phyloP scores from a whole-genome alignment of 257 asterid species.

The Jasminum sambac region DNA sequence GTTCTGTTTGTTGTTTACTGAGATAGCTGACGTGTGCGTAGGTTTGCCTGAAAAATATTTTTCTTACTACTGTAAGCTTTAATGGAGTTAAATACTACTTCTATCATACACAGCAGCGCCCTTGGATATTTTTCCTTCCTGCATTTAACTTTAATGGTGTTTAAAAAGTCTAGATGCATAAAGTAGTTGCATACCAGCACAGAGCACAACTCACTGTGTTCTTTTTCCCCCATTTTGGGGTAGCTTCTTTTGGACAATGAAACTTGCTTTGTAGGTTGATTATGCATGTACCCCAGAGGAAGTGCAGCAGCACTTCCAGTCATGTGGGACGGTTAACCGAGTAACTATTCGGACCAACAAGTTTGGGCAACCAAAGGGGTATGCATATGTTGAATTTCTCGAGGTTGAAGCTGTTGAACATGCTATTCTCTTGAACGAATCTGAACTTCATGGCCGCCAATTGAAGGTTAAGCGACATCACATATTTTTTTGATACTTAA shows the following conservation, averaged over 20 bases:
- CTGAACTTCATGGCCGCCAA: constrained; percentile 85
- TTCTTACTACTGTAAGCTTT: no score
- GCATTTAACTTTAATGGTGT: constrained; percentile 3
- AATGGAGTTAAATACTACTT: no score
- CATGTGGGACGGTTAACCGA: constrained; percentile 80
- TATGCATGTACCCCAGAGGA: constrained; percentile 84
- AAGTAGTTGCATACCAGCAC: background rate
- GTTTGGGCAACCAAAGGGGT: constrained; percentile 81
- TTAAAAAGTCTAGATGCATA: background rate
- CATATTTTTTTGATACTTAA: background rate
- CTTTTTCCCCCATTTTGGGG: background rate
- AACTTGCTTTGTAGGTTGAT: constrained; percentile 53
- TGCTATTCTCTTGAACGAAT: constrained; percentile 67
- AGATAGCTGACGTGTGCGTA: background rate
- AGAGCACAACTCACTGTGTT: background rate
- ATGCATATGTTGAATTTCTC: constrained; percentile 77
- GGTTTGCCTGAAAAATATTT: background rate
- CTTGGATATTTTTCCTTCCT: background rate
- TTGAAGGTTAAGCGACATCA: constrained; percentile 50
- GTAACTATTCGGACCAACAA: constrained; percentile 78
- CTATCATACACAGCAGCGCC: no score
- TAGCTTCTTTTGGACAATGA: background rate
- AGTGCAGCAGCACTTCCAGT: constrained; percentile 83
- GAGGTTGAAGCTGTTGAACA: constrained; percentile 79
- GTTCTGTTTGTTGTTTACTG: background rate